These are phyloP conservation scores for Chernovozyma sophiae-reginae DNA, from an alignment of 1,139 yeast genomes.

Conservation along the genomic window DNA sequence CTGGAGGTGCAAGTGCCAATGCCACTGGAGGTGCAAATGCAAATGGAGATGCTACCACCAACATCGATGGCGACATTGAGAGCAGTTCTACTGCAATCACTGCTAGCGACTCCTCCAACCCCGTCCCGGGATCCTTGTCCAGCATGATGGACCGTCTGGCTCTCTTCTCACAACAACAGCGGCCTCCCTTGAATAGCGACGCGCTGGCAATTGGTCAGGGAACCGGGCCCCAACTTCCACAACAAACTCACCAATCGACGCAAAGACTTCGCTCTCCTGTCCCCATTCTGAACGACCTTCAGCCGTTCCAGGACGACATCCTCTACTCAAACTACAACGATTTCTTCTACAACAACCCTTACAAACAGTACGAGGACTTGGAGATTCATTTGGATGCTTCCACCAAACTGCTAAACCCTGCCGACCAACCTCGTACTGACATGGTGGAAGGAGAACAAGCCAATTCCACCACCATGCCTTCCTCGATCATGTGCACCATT, in stretches of 20 bases:
- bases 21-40: neutral
- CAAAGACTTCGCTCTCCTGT: neutral
- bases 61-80: neutral
- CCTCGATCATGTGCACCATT: constrained; percentile 45
- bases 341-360: constrained; percentile 42
- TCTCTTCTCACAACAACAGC: neutral
- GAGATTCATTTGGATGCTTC: constrained; percentile 46
- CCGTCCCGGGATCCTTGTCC: too few relatives aligned
- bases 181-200: neutral
- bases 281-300: neutral
- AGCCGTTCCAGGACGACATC: neutral
- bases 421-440: constrained; percentile 28
- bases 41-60: neutral
- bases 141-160: neutral
- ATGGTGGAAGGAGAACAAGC: constrained; percentile 32
- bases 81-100: too few relatives aligned
- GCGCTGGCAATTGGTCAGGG: neutral
- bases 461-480: constrained; percentile 38
- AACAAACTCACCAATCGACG: neutral
- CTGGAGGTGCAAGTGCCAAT: neutral
- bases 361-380: constrained; percentile 37
- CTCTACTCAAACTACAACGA: constrained; percentile 38
- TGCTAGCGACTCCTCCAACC: neutral
- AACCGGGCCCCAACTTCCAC: neutral
- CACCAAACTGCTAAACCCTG: constrained; percentile 17